Conservation (phyloP, 2,329 filamentous ascomycete genomes). For the Mycocentrospora acerina region DNA sequence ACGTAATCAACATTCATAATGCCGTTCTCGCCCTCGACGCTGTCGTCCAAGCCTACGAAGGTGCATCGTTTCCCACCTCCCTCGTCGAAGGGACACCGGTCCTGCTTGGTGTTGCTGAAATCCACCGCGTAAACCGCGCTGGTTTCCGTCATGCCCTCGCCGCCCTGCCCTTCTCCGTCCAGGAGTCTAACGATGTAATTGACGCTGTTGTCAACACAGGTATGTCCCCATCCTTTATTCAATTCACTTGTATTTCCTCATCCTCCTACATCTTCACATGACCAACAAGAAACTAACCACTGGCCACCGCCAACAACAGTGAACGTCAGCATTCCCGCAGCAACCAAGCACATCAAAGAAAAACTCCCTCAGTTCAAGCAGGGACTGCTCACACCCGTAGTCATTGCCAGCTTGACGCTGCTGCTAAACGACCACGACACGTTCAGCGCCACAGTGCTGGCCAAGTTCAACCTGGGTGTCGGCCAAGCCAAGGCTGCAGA, state of each 20-base stretch:
- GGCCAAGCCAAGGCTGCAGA: conserved; percentile 6
- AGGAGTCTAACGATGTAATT: conserved; percentile 9
- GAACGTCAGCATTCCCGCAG: conserved; percentile 12
- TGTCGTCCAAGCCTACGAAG: conserved; percentile 7
- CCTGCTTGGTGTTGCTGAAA: conserved; percentile 16
- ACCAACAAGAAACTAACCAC: too few species aligned
- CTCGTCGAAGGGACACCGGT: conserved; percentile 16
- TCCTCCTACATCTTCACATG: too few species aligned
- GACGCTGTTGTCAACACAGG: conserved; percentile 12
- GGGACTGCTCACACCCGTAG: conserved; percentile 4
- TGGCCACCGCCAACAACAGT: too few species aligned
- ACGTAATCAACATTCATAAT: conserved; percentile 18
- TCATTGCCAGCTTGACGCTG: conserved; percentile 17
- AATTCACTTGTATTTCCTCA: too few species aligned
- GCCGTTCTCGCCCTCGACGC: conserved; percentile 15
- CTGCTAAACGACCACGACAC: conserved; percentile 19
- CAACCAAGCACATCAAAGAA: conserved; percentile 10
- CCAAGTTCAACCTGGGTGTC: conserved; percentile 3
- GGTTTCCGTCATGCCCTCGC: conserved; percentile 14
- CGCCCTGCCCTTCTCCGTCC: conserved; percentile 8
- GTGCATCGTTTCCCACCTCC: conserved; percentile 6
- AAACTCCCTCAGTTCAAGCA: conserved; percentile 14
- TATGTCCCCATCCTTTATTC: conserved; percentile 1
- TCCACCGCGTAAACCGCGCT: conserved; percentile 18
- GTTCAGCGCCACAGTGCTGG: conserved; percentile 15